phyloP scores from a whole-genome alignment of 768 basidiomycete species.

The Coprinopsis strossmayeri region DNA sequence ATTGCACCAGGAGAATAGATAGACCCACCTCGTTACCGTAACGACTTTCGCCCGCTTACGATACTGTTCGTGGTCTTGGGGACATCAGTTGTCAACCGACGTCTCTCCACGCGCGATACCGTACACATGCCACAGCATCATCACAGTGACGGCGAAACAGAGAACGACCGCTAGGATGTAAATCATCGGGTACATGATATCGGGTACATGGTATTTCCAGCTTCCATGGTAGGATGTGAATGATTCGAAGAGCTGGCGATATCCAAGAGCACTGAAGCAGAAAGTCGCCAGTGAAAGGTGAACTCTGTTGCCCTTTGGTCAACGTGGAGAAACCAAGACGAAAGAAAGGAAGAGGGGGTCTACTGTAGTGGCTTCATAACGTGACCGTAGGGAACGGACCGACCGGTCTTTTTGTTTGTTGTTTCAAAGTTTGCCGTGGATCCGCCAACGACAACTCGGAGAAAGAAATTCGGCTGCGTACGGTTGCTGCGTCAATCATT shows the following conservation, averaged over 20 bases:
- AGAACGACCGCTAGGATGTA: constrained; percentile 76
- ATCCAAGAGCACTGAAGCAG: constrained; percentile 59
- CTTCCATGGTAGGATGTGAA: constrained; percentile 24
- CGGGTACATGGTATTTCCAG: constrained; percentile 55
- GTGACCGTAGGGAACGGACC: no score
- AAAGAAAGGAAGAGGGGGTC: no score
- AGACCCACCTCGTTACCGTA: constrained; percentile 56
- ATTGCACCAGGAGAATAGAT: not conserved
- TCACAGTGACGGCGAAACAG: constrained; percentile 64
- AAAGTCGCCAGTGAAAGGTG: constrained; percentile 75
- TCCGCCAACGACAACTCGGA: no score
- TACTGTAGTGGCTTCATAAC: no score
- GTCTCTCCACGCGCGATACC: constrained; percentile 74
- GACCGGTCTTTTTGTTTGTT: no score
- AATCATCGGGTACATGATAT: constrained; percentile 59
- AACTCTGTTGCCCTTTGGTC: constrained; percentile 45
- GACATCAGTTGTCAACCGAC: constrained; percentile 84
- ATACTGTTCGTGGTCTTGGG: constrained; percentile 82
- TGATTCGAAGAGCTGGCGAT: constrained; percentile 47
- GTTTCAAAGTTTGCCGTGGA: no score
- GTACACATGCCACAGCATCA: constrained; percentile 71
- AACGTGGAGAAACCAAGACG: no score
- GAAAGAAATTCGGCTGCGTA: no score
- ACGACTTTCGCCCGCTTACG: constrained; percentile 56
- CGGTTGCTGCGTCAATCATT: no score